Evolutionary conservation across 805 yeast species (phyloP), one percentile per base, ranked within the genome.

Genomic region (Kockiozyma suomiensis): DNA sequence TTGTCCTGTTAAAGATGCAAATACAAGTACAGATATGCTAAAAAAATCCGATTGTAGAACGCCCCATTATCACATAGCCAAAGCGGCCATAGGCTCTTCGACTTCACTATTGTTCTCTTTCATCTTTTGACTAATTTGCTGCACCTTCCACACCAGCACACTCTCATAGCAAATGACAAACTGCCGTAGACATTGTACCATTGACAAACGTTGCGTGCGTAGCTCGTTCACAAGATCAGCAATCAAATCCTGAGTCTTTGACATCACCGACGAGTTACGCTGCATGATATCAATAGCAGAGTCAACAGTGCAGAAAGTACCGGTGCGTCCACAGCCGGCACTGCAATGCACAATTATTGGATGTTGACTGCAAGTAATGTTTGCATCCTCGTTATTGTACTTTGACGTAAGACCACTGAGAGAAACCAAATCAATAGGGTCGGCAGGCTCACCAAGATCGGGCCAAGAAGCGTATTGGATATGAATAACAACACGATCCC

Each of bases 301-400:
- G 68, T 78, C 72, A 65, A 75, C 66, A 42, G 79, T 59, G 67
- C 77, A 87, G 70, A 88, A 86, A 1, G 97, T 88, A 1, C 99
- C 99, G 0, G 98, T 93, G 59, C 99, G 80, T 8, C 99, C 99
- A 73, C 97, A 93, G 0, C 99, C 99, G 1, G 98, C 98, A 13
- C 96, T 87, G 73, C 99, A 93, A 75, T 93, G 98, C 42, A 88
- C 90, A 46, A 90, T 70, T 1, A 84, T 81, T 28, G 89, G 87
- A 15, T 30, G 19, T 28, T n/a, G 26, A 15, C 25, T 37, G 33
- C 30, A 7, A 1, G 26, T 32, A 23, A 19, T 46, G 32, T 47
- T 25, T 45, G 21, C 35, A 25, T 72, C 59, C 7, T 61, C 62
- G 4, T 68, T 64, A 54, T 78, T 69, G 13, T 83, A 70, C 15